A percentile compares a stretch with the other conserved stretches of the same genome.
phyloP scores from a whole-genome alignment of 1,139 yeast genomes.

The Magnusiomyces sp. region DNA sequence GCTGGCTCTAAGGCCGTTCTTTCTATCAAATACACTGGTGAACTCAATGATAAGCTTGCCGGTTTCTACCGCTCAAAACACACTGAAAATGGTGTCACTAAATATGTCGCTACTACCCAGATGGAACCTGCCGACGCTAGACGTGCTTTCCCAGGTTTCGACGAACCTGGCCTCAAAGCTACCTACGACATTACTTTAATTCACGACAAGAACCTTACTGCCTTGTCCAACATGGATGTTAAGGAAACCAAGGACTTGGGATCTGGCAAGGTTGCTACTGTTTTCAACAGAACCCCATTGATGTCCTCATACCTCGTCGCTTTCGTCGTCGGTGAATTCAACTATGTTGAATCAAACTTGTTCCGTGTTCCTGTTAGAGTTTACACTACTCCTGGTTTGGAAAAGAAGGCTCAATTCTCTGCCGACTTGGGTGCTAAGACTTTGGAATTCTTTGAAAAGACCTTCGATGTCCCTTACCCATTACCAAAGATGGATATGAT shows the following conservation, averaged over 20 bases:
- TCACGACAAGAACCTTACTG: slow-evolving; percentile 50
- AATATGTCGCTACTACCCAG: slow-evolving; percentile 69
- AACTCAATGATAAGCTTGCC: slow-evolving; percentile 66
- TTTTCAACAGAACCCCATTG: slow-evolving; percentile 56
- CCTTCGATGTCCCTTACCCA: slow-evolving; percentile 60
- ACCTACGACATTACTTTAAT: slow-evolving; percentile 56
- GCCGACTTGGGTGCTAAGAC: slow-evolving; percentile 69
- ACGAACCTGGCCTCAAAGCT: slow-evolving; percentile 72
- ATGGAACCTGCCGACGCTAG: slow-evolving; percentile 84
- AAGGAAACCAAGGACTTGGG: slow-evolving; percentile 36
- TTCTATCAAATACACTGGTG: slow-evolving; percentile 56
- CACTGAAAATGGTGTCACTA: slow-evolving; percentile 51
- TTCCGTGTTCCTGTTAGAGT: slow-evolving; percentile 75
- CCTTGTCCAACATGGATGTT: slow-evolving; percentile 68
- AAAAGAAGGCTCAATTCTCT: slow-evolving; percentile 57
- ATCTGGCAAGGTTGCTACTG: slow-evolving; percentile 47
- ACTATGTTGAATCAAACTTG: slow-evolving; percentile 55
- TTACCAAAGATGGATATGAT: slow-evolving; percentile 77
- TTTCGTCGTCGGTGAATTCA: slow-evolving; percentile 73
- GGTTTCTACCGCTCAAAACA: slow-evolving; percentile 78
- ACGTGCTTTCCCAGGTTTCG: slow-evolving; percentile 76
- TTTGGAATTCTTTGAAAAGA: slow-evolving; percentile 54
- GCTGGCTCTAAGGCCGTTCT: slow-evolving; percentile 40
- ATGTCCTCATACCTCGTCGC: slow-evolving; percentile 81
- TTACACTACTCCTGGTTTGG: slow-evolving; percentile 69